Evolutionary conservation across 208 protist genomes (phyloP).

Genomic region (Crithidia mellificae): DNA sequence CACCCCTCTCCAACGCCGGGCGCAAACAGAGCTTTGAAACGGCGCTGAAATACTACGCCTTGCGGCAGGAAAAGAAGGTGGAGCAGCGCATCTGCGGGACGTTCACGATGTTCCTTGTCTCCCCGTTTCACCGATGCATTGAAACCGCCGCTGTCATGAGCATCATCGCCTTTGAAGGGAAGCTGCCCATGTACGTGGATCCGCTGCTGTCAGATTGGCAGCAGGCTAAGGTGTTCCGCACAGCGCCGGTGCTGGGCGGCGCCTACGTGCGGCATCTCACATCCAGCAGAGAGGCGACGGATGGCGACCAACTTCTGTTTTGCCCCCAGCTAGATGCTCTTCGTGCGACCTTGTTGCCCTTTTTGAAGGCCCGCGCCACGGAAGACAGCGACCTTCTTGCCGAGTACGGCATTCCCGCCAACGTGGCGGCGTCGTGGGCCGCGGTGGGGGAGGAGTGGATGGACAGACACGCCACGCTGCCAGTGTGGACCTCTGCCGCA

Average conservation of each 20-base stretch:
- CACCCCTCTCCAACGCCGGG: conserved; percentile 74
- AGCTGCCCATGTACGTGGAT: conserved; percentile 74
- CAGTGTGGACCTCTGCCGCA: conserved; percentile 47
- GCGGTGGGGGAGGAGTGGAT: conserved; percentile 34
- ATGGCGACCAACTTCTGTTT: conserved; percentile 24
- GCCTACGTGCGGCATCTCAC: conserved; percentile 30
- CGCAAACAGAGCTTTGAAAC: conserved; percentile 82
- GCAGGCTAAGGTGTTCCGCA: conserved; percentile 68
- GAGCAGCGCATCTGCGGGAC: conserved; percentile 64
- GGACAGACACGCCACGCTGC: conserved; percentile 32
- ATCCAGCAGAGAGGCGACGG: background rate
- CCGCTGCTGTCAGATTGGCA: conserved; percentile 84
- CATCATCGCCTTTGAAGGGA: conserved; percentile 74
- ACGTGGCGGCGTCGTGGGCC: conserved; percentile 38
- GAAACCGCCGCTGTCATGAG: conserved; percentile 81
- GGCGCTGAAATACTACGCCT: conserved; percentile 54
- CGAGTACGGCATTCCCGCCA: conserved; percentile 23
- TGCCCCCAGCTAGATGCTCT: conserved; percentile 53
- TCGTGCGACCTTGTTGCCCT: conserved; percentile 41
- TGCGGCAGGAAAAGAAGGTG: conserved; percentile 51
- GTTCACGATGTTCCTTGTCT: conserved; percentile 69
- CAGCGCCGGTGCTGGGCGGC: conserved; percentile 60
- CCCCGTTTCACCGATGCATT: conserved; percentile 83
- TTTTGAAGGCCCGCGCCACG: conserved; percentile 41
- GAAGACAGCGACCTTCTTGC: conserved; percentile 31